phyloP scores from a whole-genome alignment of 257 asterid genomes.

The Fraxinus americana region DNA sequence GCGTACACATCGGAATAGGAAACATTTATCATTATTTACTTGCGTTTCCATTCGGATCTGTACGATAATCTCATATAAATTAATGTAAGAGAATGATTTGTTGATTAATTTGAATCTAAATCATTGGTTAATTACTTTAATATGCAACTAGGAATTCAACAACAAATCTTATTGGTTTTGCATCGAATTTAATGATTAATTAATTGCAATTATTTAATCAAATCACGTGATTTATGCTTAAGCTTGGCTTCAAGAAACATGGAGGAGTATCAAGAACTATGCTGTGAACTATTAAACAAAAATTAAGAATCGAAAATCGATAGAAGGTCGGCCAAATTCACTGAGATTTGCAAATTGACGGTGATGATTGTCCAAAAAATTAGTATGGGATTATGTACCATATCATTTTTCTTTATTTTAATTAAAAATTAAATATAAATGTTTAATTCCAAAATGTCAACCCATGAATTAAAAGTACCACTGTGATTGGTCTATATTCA shows the following conservation, averaged over 20 bases:
- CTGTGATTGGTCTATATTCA: not conserved
- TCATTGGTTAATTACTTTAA: not conserved
- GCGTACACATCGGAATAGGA: not conserved
- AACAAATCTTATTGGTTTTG: not conserved
- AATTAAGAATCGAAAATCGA: not conserved
- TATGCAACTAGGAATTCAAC: not conserved
- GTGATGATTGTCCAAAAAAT: not conserved
- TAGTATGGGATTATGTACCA: not conserved
- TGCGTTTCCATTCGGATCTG: not conserved
- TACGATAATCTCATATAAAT: not conserved
- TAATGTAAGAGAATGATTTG: not conserved
- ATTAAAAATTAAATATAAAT: not conserved
- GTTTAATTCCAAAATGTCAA: not conserved
- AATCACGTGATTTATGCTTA: slow-evolving; percentile 3
- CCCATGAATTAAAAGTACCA: not conserved
- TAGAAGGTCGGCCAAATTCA: not conserved
- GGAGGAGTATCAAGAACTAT: not conserved
- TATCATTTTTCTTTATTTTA: too few species aligned
- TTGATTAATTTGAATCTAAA: not conserved
- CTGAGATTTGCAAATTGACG: not conserved
- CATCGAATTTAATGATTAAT: not conserved
- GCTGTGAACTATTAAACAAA: not conserved
- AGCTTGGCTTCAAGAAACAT: not conserved
- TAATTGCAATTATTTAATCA: not conserved
- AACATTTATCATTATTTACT: not conserved